phyloP scores from a whole-genome alignment of 2,329 filamentous ascomycete species.

The Blastomyces parvus region DNA sequence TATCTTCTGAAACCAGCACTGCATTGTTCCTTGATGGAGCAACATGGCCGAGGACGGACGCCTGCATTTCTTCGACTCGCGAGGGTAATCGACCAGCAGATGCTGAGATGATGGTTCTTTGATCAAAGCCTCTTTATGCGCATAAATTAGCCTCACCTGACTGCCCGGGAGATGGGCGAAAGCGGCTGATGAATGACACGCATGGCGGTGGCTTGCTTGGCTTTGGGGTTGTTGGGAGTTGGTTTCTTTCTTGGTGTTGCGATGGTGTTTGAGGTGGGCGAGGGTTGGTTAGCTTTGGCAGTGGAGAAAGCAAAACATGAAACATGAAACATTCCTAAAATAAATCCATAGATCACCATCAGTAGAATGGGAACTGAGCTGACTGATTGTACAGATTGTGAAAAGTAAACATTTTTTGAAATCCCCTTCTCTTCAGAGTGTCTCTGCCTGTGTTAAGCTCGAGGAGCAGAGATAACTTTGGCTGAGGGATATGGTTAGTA shows the following conservation, averaged over 20 bases:
- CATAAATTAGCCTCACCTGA: neutral
- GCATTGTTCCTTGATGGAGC: neutral
- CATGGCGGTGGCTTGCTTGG: neutral
- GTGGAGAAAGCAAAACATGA: neutral
- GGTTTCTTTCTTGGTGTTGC: neutral
- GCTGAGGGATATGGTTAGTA: no score
- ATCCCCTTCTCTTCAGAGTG: no score
- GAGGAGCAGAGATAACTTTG: no score
- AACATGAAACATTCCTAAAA: neutral
- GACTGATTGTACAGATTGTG: no score
- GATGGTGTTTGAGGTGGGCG: neutral
- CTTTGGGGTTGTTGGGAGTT: neutral
- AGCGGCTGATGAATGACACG: neutral
- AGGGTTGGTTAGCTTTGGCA: neutral
- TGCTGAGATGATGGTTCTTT: constrained; percentile 3
- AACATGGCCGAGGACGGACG: neutral
- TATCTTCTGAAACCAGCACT: neutral
- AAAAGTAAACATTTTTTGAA: no score
- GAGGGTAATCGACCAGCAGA: neutral
- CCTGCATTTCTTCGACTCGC: neutral
- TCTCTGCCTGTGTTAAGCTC: no score
- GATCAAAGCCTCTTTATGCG: constrained; percentile 4
- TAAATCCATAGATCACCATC: neutral
- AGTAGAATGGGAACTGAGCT: no score
- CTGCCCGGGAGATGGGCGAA: neutral